Evolutionary conservation across 352 stramenopile genomes (phyloP).

Genomic region (Phytophthora meadii): DNA sequence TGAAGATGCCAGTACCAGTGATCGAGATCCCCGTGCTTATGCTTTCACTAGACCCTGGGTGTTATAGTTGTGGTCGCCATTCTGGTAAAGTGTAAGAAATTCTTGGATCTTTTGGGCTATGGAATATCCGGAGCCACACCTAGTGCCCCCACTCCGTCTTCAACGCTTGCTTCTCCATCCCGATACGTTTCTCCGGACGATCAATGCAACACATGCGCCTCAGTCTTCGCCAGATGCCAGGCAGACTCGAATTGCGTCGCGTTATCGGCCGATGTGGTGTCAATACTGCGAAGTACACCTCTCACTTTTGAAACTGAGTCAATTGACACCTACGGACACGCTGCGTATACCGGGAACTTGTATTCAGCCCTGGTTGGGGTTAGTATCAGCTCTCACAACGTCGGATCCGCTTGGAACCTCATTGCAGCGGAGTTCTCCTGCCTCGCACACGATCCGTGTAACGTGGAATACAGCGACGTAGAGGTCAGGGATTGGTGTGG

Average conservation of each 20-base stretch:
- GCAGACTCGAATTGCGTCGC: constrained; percentile 3
- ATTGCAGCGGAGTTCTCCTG: constrained; percentile 15
- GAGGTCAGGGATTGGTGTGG: not conserved
- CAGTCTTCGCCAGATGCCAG: constrained; percentile 10
- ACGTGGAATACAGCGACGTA: constrained; percentile 20
- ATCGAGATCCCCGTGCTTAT: not conserved
- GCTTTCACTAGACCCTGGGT: too few species aligned
- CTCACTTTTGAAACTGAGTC: not conserved
- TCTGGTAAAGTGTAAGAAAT: constrained; percentile 3
- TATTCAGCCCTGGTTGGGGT: not conserved
- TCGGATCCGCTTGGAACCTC: constrained; percentile 13
- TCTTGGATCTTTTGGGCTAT: constrained; percentile 14
- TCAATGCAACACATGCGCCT: constrained; percentile 10
- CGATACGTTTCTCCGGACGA: constrained; percentile 1
- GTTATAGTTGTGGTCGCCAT: too few species aligned
- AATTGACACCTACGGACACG: constrained; percentile 2
- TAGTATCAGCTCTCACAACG: not conserved
- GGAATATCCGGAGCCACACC: constrained; percentile 2
- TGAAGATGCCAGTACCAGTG: not conserved
- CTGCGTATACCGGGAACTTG: constrained; percentile 4
- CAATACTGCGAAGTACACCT: not conserved
- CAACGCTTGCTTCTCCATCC: not conserved
- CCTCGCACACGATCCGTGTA: constrained; percentile 9
- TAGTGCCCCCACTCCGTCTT: not conserved
- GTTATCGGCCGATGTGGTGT: constrained; percentile 1